These are phyloP conservation scores for Cardamine resedifolia DNA, from an alignment of 345 rosid genomes.

Conservation along the genomic window DNA sequence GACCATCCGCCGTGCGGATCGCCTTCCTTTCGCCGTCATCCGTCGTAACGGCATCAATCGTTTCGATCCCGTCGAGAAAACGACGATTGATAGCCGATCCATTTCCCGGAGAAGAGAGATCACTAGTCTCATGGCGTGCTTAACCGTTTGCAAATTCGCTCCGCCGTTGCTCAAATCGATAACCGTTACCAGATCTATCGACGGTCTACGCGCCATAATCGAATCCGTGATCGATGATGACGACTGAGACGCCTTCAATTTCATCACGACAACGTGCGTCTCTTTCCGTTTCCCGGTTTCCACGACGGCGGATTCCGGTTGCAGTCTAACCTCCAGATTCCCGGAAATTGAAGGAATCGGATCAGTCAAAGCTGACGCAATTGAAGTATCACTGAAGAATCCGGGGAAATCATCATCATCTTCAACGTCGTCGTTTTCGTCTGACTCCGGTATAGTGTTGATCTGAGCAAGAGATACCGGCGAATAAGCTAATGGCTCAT, in stretches of 20 bases:
- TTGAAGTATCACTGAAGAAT: slow-evolving; percentile 40
- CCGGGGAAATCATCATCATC: slow-evolving; percentile 56
- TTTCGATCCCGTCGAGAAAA: slow-evolving; percentile 70
- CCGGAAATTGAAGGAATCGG: slow-evolving; percentile 23
- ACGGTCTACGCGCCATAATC: slow-evolving; percentile 47
- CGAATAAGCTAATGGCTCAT: slow-evolving; percentile 61
- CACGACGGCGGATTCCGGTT: slow-evolving; percentile 70
- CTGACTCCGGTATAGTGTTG: slow-evolving; percentile 76
- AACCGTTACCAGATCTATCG: slow-evolving; percentile 75
- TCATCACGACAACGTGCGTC: slow-evolving; percentile 59
- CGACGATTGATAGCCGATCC: slow-evolving; percentile 82
- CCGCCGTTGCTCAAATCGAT: slow-evolving; percentile 60
- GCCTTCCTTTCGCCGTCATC: slow-evolving; percentile 75
- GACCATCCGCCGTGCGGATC: slow-evolving; percentile 61
- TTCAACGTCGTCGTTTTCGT: slow-evolving; percentile 63
- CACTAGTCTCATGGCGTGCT: slow-evolving; percentile 63
- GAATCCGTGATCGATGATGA: slow-evolving; percentile 26
- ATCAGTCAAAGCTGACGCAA: slow-evolving; percentile 12
- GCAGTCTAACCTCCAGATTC: slow-evolving; percentile 47
- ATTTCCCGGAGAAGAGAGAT: slow-evolving; percentile 56
- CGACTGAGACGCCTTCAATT: slow-evolving; percentile 56
- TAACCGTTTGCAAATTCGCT: slow-evolving; percentile 50
- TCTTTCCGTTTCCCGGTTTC: slow-evolving; percentile 56
- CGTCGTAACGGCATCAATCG: slow-evolving; percentile 64
- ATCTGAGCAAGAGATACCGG: slow-evolving; percentile 56